Percentiles rank a stretch among this genome's conserved stretches.
Conservation (phyloP, 2,329 filamentous ascomycete species). For the Pseudogymnoascus sp. region DNA sequence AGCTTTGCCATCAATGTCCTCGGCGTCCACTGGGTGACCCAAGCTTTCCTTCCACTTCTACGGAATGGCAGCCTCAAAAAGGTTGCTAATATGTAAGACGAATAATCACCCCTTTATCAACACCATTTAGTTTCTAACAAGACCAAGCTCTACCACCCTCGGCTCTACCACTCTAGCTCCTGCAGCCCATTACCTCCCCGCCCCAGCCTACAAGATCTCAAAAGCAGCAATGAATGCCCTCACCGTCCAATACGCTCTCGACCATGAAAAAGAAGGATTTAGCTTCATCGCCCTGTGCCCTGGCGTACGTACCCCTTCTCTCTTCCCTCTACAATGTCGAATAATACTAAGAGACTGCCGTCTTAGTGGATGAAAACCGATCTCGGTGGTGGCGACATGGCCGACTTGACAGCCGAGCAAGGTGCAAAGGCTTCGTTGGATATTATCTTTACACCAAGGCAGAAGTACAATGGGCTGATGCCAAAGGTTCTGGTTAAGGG, state of each 20-base stretch:
- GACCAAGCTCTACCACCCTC: conserved; percentile 33
- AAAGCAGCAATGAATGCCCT: conserved; percentile 43
- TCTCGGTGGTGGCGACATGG: conserved; percentile 30
- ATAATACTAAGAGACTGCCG: conserved; percentile 11
- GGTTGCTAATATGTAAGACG: background rate
- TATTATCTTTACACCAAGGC: conserved; percentile 5
- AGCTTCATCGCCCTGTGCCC: conserved; percentile 37
- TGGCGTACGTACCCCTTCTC: conserved; percentile 32
- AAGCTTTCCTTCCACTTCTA: conserved; percentile 32
- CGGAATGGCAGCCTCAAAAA: background rate
- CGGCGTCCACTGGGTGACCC: conserved; percentile 34
- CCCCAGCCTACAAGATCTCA: conserved; percentile 37
- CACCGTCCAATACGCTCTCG: conserved; percentile 36
- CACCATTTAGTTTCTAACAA: conserved; percentile 14
- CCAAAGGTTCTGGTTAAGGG: conserved; percentile 13
- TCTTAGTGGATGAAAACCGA: conserved; percentile 40
- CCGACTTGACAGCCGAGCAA: conserved; percentile 35
- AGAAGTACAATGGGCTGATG: conserved; percentile 12
- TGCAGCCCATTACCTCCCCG: conserved; percentile 15
- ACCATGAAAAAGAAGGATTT: conserved; percentile 35
- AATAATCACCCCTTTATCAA: conserved; percentile 28
- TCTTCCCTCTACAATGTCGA: background rate
- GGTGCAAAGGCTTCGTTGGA: conserved; percentile 27
- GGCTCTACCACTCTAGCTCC: conserved; percentile 33
- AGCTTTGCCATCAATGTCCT: conserved; percentile 33